phyloP scores from a whole-genome alignment of 352 stramenopile genomes.

The Phytophthora citricola region DNA sequence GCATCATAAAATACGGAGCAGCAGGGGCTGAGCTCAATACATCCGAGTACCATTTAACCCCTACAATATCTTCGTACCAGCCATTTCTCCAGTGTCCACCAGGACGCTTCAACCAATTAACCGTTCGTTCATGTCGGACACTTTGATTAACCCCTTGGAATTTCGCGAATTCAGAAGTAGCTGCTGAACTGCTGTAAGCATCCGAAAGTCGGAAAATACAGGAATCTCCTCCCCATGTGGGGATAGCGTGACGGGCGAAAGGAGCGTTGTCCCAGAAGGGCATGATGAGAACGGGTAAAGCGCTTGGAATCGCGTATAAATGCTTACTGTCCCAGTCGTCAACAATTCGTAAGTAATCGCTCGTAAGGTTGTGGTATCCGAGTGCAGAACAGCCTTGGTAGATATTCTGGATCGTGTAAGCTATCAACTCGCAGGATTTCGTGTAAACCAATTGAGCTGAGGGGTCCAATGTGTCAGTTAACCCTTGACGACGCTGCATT shows the following conservation, averaged over 20 bases:
- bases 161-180: background rate
- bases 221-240: background rate
- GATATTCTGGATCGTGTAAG: background rate
- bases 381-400: background rate
- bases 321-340: background rate
- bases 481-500: background rate
- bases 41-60: background rate
- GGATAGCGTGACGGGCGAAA: background rate
- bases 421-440: background rate
- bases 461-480: background rate
- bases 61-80: background rate
- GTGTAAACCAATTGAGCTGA: background rate
- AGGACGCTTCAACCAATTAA: background rate
- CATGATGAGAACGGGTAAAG: background rate
- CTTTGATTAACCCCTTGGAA: background rate
- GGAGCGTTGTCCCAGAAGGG: background rate
- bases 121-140: background rate
- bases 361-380: background rate
- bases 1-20: background rate
- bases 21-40: background rate
- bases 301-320: background rate
- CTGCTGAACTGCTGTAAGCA: background rate
- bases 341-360: background rate
- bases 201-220: background rate
- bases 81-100: background rate